Base-by-base conservation (phyloP, 176 grass and related monocot genomes). In the Oryza officinalis region DNA sequence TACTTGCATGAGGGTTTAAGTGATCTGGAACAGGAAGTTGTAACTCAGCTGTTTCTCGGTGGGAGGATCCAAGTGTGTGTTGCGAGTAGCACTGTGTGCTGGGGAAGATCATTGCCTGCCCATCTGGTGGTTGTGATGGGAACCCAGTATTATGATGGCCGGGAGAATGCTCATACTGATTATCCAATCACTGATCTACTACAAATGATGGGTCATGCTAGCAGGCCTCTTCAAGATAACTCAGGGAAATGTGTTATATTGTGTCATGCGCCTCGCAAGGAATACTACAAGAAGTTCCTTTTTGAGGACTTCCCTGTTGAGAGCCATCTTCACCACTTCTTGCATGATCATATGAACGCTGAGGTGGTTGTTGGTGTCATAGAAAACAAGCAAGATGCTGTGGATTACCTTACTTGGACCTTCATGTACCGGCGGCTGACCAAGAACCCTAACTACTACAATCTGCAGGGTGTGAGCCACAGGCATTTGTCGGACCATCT, bases 161-260 rank as follows among this genome's bases (percentile, higher is more conserved):
- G 89, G 35, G 95, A 95, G 88, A 98, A 94, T 93, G 96, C 92
- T 82, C 86, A 94, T 75, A 98, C 92, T 45, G 96, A 98, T 78
- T 98, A 98, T 86, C 96, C 96, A 32, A 95, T 98, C 27, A 92
- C 96, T 73, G 96, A 98, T 80, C 79, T 98, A 31, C 82, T 98
- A 27, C 96, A 98, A 41, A 98, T 98, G 96, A 98, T 98, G 96
- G 96, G 96, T 69, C 96, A 95, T 82, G 96, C 96, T 30, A 98
- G 90, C 78, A 89, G 96, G 59, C 96, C 96, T 88, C 88, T 98
- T 35, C 90, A 91, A 81, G 96, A 98, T 65, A 93, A 93, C 79
- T 98, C 96, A 38, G 92, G 95, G 25, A 98, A 93, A 76, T 98
- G 95, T 76, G 90, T 98, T 67, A 98, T 98, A 84, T 84, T 98